phyloP scores from a whole-genome alignment of 768 basidiomycete species.

The Sarcodon sp. region DNA sequence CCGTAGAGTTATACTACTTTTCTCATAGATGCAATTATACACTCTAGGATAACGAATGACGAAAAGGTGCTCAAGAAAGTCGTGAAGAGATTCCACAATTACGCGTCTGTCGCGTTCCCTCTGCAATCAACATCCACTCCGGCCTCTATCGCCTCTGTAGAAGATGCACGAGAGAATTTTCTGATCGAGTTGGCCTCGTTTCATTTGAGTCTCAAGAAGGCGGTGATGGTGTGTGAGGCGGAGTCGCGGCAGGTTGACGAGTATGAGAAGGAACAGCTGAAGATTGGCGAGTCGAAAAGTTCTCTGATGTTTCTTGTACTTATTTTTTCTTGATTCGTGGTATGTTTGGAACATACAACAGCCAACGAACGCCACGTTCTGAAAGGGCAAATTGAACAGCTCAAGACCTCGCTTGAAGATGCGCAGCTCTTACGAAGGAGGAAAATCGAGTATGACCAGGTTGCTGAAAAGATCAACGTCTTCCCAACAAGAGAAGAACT shows the following conservation, averaged over 20 bases:
- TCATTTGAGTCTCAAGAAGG: constrained; percentile 64
- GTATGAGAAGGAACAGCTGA: constrained; percentile 58
- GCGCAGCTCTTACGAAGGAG: constrained; percentile 63
- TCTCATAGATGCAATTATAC: constrained; percentile 59
- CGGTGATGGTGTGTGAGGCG: constrained; percentile 73
- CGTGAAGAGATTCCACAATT: constrained; percentile 72
- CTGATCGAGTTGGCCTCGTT: constrained; percentile 69
- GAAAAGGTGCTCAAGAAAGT: constrained; percentile 68
- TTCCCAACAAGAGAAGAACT: constrained; percentile 68
- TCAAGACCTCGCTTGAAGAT: constrained; percentile 66
- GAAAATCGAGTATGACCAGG: constrained; percentile 80
- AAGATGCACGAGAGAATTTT: constrained; percentile 72
- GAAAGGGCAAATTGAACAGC: constrained; percentile 59
- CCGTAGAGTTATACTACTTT: neutral
- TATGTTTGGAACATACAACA: constrained; percentile 22
- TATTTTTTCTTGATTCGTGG: constrained; percentile 4
- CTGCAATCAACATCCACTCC: constrained; percentile 20
- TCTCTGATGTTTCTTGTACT: neutral
- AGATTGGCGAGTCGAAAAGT: constrained; percentile 47
- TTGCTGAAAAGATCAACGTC: constrained; percentile 74
- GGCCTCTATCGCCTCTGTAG: constrained; percentile 21
- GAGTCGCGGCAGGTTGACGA: constrained; percentile 79
- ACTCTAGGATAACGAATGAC: constrained; percentile 72
- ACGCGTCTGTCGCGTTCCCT: constrained; percentile 43
- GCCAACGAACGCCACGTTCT: constrained; percentile 62